phyloP scores from a whole-genome alignment of 495 filamentous ascomycete genomes.

The Aspergillus ellipticus region DNA sequence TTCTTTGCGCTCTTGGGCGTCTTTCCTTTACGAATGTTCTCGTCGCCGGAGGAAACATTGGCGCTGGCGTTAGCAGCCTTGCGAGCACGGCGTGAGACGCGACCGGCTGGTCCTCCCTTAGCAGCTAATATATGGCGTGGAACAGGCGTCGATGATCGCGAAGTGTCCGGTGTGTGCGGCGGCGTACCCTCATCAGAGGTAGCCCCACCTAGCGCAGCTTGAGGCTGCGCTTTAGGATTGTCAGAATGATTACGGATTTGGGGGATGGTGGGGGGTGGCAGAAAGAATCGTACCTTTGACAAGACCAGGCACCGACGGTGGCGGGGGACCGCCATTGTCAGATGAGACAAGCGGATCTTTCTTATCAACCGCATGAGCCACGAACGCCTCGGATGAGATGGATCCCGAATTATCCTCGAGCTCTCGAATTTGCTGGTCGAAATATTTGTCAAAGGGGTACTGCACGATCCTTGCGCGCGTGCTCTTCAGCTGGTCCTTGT shows the following conservation, averaged over 20 bases:
- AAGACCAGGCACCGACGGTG: constrained; percentile 54
- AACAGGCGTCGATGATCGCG: constrained; percentile 73
- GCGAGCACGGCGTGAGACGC: constrained; percentile 75
- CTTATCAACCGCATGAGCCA: constrained; percentile 28
- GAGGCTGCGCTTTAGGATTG: constrained; percentile 37
- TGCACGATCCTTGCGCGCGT: constrained; percentile 72
- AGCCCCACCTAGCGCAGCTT: constrained; percentile 43
- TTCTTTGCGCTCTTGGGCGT: constrained; percentile 67
- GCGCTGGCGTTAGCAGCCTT: constrained; percentile 66
- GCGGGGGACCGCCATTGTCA: constrained; percentile 50
- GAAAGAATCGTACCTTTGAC: constrained; percentile 37
- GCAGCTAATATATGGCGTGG: constrained; percentile 63
- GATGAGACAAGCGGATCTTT: constrained; percentile 45
- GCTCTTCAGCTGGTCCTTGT: constrained; percentile 80
- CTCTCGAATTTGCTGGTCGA: constrained; percentile 85
- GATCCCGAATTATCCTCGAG: constrained; percentile 60
- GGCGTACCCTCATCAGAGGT: constrained; percentile 56
- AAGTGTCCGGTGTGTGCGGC: constrained; percentile 67
- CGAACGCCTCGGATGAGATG: constrained; percentile 29
- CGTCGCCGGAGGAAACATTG: constrained; percentile 80
- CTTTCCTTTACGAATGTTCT: constrained; percentile 59
- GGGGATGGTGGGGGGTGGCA: neutral
- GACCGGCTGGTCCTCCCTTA: constrained; percentile 66
- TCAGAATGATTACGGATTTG: constrained; percentile 23
- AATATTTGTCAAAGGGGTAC: constrained; percentile 83